Evolutionary conservation across 2,329 filamentous ascomycete genomes (phyloP), one percentile per base, ranked within the genome.

Genomic region (Periglandula ipomoeae): DNA sequence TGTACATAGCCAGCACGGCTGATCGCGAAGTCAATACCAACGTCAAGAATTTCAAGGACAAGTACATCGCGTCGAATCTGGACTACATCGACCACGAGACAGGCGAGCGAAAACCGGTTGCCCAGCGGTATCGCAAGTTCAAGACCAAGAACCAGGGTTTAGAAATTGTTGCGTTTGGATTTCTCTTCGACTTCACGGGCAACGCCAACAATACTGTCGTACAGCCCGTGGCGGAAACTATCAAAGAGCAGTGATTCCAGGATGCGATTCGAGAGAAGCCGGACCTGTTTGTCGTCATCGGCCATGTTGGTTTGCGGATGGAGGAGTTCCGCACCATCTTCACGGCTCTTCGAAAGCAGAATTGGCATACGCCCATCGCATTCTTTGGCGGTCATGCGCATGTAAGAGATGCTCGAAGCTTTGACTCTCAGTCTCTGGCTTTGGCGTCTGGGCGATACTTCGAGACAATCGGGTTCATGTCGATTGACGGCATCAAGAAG

Each of bases 381-480:
- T 89, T 96, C 67, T 93, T 97, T 52, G 91, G 88, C 8, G 91
- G 91, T 0, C 91, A 97, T 61, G 82, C 82, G 1, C 91, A 97
- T 62, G 88, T 96, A 42, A 82, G 91, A 8, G 89, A 96, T 61
- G 87, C 88, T 56, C 79, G 79, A 37, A 80, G 77, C 51, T 96
- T 88, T 58, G 91, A 96, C 64, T 76, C 78, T 35, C 83, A 81
- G 47, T 81, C 90, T 0, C 83, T 86, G 53, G 90, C 84, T 1
- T 72, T 97, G 5, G 89, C 89, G 37, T 93, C 87, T 57, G 91
- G 91, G 4, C 79, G 91, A 1, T 97, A 96, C 65, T 85, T 96
- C 73, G 91, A 97, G 70, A 96, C 91, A 0, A 84, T 97, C 44
- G 91, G 91, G 2, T 97, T 93, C 77, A 82, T 93, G 78, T 95